Conservation (phyloP, 225 moss, liverwort and hornwort species). For the Marchantia paleacea region DNA sequence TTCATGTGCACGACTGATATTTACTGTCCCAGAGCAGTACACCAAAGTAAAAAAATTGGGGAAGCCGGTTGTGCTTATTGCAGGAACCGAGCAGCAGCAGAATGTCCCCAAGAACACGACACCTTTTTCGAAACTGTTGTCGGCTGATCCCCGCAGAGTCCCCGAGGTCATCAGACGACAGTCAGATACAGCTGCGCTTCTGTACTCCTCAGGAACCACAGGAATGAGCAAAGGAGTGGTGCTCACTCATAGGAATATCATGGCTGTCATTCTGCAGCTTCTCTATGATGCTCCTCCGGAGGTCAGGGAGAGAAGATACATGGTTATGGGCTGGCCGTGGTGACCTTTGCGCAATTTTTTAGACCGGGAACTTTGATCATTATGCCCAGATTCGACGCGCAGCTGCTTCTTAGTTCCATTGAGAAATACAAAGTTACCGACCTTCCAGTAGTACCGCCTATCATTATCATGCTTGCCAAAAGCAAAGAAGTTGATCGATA, state of each 20-base stretch:
- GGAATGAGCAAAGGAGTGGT: conserved; percentile 50
- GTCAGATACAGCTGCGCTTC: conserved; percentile 39
- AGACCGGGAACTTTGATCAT: conserved; percentile 30
- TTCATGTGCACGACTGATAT: conserved; percentile 29
- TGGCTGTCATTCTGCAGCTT: conserved; percentile 30
- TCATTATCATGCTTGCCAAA: conserved; percentile 40
- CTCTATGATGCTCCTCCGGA: conserved; percentile 15
- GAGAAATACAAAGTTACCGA: conserved; percentile 49
- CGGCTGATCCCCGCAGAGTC: conserved; percentile 34
- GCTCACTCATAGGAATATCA: conserved; percentile 34
- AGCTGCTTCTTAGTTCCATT: conserved; percentile 26
- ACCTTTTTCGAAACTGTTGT: conserved; percentile 37
- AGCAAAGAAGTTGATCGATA: conserved; percentile 32
- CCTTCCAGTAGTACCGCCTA: conserved; percentile 43
- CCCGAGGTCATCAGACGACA: conserved; percentile 41
- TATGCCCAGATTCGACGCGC: conserved; percentile 41
- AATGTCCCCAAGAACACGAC: conserved; percentile 19
- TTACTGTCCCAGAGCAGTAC: conserved; percentile 30
- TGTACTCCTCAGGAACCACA: conserved; percentile 56
- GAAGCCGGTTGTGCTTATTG: conserved; percentile 26
- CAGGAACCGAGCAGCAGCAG: neutral
- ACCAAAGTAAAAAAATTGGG: conserved; percentile 25
- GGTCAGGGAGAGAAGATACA: conserved; percentile 23
- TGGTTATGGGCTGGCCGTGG: conserved; percentile 44
- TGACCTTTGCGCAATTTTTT: conserved; percentile 31